Percentiles rank a stretch among this genome's conserved stretches.
Conservation (phyloP, 1,139 yeast genomes). For the Yarrowia galli region DNA sequence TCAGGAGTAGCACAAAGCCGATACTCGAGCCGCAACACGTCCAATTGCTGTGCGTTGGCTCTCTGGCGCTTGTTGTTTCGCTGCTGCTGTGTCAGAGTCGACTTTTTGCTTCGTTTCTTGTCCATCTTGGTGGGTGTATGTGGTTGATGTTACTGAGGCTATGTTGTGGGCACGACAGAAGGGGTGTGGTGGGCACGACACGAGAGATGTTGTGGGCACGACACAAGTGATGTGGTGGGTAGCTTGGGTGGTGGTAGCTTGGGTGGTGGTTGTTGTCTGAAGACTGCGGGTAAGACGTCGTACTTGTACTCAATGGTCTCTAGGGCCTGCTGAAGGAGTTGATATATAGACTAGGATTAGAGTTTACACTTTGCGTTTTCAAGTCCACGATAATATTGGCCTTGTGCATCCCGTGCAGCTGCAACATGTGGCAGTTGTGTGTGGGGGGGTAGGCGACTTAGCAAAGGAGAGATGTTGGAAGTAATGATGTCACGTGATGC, state of each 20-base stretch:
- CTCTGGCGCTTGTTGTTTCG: conserved; percentile 54
- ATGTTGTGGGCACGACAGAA: not conserved
- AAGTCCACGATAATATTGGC: conserved; percentile 23
- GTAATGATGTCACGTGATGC: not conserved
- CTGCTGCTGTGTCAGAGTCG: conserved; percentile 53
- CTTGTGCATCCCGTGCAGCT: conserved; percentile 16
- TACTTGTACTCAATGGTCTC: not conserved
- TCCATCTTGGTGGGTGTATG: conserved; percentile 7
- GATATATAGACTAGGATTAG: conserved; percentile 34
- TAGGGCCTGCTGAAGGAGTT: conserved; percentile 7
- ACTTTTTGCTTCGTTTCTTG: conserved; percentile 42
- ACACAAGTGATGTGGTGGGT: not conserved
- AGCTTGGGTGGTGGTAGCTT: not conserved
- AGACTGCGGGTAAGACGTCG: not conserved
- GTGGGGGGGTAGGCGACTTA: too few relatives aligned
- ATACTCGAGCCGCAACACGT: conserved; percentile 72
- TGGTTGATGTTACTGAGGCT: not conserved
- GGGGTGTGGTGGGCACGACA: not conserved
- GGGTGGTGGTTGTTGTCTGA: not conserved
- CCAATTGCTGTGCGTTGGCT: conserved; percentile 86
- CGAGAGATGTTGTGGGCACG: not conserved
- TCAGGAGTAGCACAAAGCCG: conserved; percentile 65
- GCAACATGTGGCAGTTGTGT: not conserved
- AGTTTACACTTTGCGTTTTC: conserved; percentile 18
- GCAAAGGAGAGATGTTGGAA: too few relatives aligned